Evolutionary conservation across 305 asterid genomes (phyloP), one percentile per base, ranked within the genome.

Genomic region (Lippia alba): DNA sequence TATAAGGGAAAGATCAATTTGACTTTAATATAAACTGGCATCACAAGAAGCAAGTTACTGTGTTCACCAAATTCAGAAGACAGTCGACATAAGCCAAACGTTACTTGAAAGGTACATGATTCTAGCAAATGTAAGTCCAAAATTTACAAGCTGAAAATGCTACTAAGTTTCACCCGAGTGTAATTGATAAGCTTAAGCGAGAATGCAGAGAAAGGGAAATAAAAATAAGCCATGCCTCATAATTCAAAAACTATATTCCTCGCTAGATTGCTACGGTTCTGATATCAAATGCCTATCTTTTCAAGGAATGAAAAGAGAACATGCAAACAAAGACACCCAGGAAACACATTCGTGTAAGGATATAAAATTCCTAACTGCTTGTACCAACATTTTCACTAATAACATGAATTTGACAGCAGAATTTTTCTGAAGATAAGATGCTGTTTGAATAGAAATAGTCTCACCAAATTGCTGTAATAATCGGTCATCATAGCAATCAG

Each of bases 401-500:
- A 70, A 50, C 57, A 77, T 62, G 64, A 60, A 66, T 61, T 68
- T 68, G 54, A 41, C 61, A 66, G 67, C 16, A 62, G n/a, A 18
- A 17, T 49, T 49, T 44, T 72, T 40, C 69, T 45, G 33, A 24
- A 62, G 24, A 73, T 64, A 67, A 53, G 40, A 18, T 45, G 54
- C 55, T 74, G 10, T 16, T 34, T 24, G 71, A 69, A 63, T 55
- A 58, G 75, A 62, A 72, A 56, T 14, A 67, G 15, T 61, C 87
- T 80, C 74, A 94, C 98, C 97, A 91, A 77, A 79, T 90, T 94
- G 82, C 95, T 70, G 82, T 90, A 94, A 79, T 94, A 89, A 78
- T 94, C 99, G 41, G 96, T 90, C 98, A 90, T 87, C 99, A 94
- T 94, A 32, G 99, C 99, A 76, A 80, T 86, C 77, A 94, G 81